A percentile compares a stretch with the other conserved stretches of the same genome.
These are phyloP conservation scores for Mycena citricolor DNA, from an alignment of 1,284 basidiomycete genomes.

Conservation along the genomic window DNA sequence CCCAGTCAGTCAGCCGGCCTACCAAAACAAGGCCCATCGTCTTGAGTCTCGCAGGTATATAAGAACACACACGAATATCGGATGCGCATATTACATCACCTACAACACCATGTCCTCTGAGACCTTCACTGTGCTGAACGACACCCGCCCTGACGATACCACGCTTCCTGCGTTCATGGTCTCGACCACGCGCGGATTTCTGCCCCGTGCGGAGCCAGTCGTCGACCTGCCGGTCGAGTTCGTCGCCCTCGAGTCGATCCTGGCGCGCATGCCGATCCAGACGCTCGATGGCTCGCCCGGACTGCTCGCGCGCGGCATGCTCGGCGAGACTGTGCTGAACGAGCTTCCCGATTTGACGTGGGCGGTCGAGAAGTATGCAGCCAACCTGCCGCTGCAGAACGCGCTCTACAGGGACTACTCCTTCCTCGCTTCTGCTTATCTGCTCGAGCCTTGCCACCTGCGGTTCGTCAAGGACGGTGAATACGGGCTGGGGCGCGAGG, in stretches of 20 bases:
- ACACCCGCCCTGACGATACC: constrained; percentile 17
- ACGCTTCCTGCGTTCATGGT: constrained; percentile 25
- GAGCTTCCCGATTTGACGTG: constrained; percentile 26
- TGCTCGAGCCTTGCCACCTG: constrained; percentile 29
- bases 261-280: constrained; percentile 29
- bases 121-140: constrained; percentile 20
- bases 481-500: constrained; percentile 25
- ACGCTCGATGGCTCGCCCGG: constrained; percentile 24
- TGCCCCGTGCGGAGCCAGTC: constrained; percentile 27
- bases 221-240: constrained; percentile 26
- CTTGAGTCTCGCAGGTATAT: not conserved
- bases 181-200: constrained; percentile 27
- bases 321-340: constrained; percentile 25
- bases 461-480: constrained; percentile 25
- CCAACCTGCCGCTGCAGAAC: constrained; percentile 24
- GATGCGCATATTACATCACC: not conserved
- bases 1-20: not conserved
- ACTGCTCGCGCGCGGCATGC: constrained; percentile 22
- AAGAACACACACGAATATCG: not conserved
- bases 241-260: constrained; percentile 26
- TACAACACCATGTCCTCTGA: constrained; percentile 13
- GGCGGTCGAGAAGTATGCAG: constrained; percentile 22
- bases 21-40: not conserved
- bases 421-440: constrained; percentile 31
- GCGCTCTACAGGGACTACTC: constrained; percentile 29